These are phyloP conservation scores for Trichomonascaceae sp. DNA, from an alignment of 1,139 yeast genomes.

Conservation along the genomic window DNA sequence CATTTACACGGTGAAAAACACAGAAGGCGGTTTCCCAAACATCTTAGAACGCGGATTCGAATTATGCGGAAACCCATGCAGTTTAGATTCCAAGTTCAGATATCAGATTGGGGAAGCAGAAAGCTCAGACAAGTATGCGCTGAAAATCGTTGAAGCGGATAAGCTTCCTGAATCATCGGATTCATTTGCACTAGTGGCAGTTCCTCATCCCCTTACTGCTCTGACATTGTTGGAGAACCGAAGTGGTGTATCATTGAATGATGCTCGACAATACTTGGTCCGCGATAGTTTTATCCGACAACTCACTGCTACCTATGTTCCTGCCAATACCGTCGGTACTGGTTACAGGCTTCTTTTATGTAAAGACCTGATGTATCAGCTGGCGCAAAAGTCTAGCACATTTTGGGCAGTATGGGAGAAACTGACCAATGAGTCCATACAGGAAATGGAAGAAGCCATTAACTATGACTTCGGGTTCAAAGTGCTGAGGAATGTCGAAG, in stretches of 20 bases:
- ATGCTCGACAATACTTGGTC: constrained; percentile 14
- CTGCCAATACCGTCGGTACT: constrained; percentile 15
- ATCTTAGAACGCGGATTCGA: constrained; percentile 3
- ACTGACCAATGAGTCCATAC: constrained; percentile 12
- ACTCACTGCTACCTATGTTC: constrained; percentile 17
- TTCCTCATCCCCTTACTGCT: constrained; percentile 18
- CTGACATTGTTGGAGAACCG: constrained; percentile 13
- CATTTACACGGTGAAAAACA: constrained; percentile 5
- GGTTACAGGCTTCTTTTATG: constrained; percentile 16
- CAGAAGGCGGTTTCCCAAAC: not conserved
- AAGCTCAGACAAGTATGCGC: constrained; percentile 4
- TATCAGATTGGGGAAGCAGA: not conserved
- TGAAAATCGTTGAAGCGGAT: constrained; percentile 7
- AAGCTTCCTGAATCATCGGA: constrained; percentile 15
- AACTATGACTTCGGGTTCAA: constrained; percentile 23
- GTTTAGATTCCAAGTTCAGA: not conserved
- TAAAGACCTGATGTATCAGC: constrained; percentile 20
- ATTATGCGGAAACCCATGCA: constrained; percentile 13
- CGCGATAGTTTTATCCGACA: constrained; percentile 16
- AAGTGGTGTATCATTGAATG: constrained; percentile 13
- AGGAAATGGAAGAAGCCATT: constrained; percentile 11
- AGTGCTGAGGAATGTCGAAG: constrained; percentile 8
- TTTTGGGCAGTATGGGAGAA: constrained; percentile 24
- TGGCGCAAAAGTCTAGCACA: constrained; percentile 15
- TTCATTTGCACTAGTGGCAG: constrained; percentile 17